phyloP scores from a whole-genome alignment of 805 yeast species.

The Sungouiozyma ichnusensis region DNA sequence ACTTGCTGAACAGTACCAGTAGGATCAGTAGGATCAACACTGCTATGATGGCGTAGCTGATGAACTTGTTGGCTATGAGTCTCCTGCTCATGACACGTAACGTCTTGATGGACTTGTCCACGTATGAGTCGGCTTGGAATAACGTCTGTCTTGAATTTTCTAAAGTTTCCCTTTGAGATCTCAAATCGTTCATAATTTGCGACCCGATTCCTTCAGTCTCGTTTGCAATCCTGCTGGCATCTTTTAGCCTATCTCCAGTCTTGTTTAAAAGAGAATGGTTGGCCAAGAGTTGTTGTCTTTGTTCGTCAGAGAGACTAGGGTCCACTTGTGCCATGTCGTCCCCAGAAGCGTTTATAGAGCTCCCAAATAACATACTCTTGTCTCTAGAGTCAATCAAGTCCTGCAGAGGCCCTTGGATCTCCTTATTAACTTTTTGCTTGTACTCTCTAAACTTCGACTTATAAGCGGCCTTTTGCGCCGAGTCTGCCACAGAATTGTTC shows the following conservation, averaged over 20 bases:
- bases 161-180: constrained; percentile 91
- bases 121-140: constrained; percentile 84
- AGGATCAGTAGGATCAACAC: constrained; percentile 73
- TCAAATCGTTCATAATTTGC: constrained; percentile 72
- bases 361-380: constrained; percentile 63
- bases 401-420: constrained; percentile 32
- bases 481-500: constrained; percentile 45
- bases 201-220: constrained; percentile 93
- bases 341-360: constrained; percentile 13
- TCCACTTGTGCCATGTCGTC: background rate
- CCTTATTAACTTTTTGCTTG: constrained; percentile 45
- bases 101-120: constrained; percentile 80
- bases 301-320: constrained; percentile 37
- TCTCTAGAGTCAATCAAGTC: constrained; percentile 59
- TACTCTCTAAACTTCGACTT: constrained; percentile 72
- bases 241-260: constrained; percentile 72
- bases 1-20: constrained; percentile 75
- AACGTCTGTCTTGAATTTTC: constrained; percentile 76
- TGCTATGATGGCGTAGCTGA: constrained; percentile 85
- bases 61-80: constrained; percentile 80
- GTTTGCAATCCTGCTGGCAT: constrained; percentile 79
- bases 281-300: constrained; percentile 69
- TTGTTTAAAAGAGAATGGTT: constrained; percentile 76
- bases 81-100: constrained; percentile 86
- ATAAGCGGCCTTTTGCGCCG: constrained; percentile 43